Evolutionary conservation across 2,329 filamentous ascomycete species (phyloP).

Genomic region (Allantophomopsis cytisporea): DNA sequence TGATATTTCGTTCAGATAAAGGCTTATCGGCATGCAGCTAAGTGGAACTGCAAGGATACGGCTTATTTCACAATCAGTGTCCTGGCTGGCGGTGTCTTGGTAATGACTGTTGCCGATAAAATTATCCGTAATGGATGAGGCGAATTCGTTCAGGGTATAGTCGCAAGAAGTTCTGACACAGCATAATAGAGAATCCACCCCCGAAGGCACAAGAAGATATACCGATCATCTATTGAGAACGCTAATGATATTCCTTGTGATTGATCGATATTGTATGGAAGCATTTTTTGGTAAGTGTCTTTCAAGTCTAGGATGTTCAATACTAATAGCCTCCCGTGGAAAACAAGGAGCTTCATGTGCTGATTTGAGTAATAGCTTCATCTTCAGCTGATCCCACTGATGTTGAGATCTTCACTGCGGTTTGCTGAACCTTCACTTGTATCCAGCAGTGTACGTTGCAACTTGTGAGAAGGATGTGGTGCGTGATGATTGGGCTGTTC

Average conservation of each 20-base stretch:
- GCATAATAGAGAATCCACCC: constrained; percentile 10
- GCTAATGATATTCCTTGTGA: constrained; percentile 7
- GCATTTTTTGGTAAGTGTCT: constrained; percentile 7
- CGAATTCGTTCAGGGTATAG: constrained; percentile 8
- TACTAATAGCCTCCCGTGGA: too few species aligned
- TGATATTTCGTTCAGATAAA: too few species aligned
- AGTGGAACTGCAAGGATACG: constrained; percentile 3
- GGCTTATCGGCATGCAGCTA: constrained; percentile 6
- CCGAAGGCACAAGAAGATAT: constrained; percentile 4
- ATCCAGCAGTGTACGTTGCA: constrained; percentile 10
- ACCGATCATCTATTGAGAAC: constrained; percentile 10
- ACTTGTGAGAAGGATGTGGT: constrained; percentile 16
- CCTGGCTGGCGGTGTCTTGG: constrained; percentile 12
- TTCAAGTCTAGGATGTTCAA: too few species aligned
- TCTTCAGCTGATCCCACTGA: too few species aligned
- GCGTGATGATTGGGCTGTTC: constrained; percentile 16
- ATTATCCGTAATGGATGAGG: constrained; percentile 7
- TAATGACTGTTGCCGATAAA: constrained; percentile 9
- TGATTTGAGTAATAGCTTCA: too few species aligned
- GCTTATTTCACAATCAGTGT: constrained; percentile 10
- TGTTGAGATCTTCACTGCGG: constrained; percentile 5
- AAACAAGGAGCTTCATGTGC: too few species aligned
- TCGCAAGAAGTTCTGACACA: constrained; percentile 10
- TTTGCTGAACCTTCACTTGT: constrained; percentile 4
- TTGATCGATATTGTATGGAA: constrained; percentile 7